Conservation (phyloP, 768 basidiomycete species). For the Suillus discolor region DNA sequence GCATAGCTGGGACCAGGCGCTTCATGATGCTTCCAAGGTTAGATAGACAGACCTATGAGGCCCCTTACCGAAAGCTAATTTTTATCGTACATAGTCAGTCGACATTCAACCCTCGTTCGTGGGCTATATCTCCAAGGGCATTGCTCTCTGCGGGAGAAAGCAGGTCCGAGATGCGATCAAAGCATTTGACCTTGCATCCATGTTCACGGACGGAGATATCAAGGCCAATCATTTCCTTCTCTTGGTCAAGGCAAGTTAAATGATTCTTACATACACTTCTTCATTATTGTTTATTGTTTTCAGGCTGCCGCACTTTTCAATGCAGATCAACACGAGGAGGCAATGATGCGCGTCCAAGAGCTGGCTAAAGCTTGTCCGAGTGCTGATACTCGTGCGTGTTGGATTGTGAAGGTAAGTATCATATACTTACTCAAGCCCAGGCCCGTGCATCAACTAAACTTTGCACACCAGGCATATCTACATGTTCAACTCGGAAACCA, state of each 20-base stretch:
- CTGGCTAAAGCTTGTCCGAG: not conserved
- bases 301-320: slow-evolving; percentile 1
- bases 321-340: not conserved
- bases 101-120: not conserved
- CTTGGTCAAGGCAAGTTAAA: not conserved
- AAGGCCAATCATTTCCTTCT: slow-evolving; percentile 3
- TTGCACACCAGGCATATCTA: not conserved
- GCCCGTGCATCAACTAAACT: not conserved
- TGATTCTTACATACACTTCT: not conserved
- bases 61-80: not conserved
- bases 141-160: not conserved
- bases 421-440: not conserved
- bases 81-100: not conserved
- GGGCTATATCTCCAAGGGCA: not conserved
- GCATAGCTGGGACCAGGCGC: not conserved
- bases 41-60: not conserved
- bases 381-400: not conserved
- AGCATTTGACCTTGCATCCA: not conserved
- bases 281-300: not conserved
- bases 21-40: not conserved
- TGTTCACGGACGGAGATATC: not conserved
- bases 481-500: not conserved
- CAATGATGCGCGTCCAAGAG: not conserved
- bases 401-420: not conserved
- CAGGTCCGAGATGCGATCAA: not conserved